These are phyloP conservation scores for Leccinum pachyderme DNA, from an alignment of 1,284 basidiomycete species.

Conservation along the genomic window DNA sequence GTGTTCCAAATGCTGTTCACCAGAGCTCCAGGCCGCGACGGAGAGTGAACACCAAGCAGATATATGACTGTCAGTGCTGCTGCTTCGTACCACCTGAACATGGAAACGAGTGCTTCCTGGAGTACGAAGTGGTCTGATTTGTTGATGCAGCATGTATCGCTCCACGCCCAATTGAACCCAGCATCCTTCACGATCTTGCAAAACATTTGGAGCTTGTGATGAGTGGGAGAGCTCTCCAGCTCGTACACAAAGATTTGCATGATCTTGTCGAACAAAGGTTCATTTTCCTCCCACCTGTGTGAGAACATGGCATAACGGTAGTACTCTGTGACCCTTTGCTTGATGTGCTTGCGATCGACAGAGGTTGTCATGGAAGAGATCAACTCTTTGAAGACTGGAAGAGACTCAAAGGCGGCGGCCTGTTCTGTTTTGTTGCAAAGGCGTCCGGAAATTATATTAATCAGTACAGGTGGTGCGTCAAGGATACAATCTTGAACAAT, in stretches of 20 bases:
- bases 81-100: neutral
- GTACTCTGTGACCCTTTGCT: conserved; percentile 1
- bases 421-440: conserved; percentile 1
- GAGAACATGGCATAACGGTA: conserved; percentile 13
- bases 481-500: neutral
- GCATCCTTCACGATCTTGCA: neutral
- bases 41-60: neutral
- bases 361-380: conserved; percentile 6
- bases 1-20: conserved; percentile 4
- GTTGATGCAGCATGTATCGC: neutral
- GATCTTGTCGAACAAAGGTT: conserved; percentile 7
- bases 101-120: neutral
- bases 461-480: conserved; percentile 5
- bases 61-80: neutral
- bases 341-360: conserved; percentile 2
- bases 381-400: conserved; percentile 1
- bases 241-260: conserved; percentile 2
- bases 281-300: conserved; percentile 12
- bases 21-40: neutral
- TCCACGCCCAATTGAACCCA: neutral
- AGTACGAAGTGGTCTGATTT: neutral
- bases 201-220: conserved; percentile 2
- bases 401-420: neutral
- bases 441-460: conserved; percentile 6
- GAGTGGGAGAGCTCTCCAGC: conserved; percentile 5